phyloP scores from a whole-genome alignment of 2,329 filamentous ascomycete species.

The Colletotrichum abscissum region DNA sequence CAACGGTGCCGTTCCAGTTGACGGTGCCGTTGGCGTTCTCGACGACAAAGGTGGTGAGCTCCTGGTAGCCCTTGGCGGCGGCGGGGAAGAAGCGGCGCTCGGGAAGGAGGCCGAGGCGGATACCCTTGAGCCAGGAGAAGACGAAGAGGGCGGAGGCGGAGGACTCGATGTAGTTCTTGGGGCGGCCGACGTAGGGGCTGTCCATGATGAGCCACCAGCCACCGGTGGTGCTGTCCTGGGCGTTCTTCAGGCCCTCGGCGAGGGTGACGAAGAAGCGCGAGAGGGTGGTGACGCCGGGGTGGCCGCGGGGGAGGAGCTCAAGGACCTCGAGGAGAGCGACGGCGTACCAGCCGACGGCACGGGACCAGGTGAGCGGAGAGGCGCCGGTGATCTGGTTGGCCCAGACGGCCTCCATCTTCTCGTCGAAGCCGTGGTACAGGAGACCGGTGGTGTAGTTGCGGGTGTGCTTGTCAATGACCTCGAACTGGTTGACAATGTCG shows the following conservation, averaged over 20 bases:
- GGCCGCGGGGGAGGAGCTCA: slow-evolving; percentile 54
- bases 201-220: slow-evolving; percentile 71
- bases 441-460: slow-evolving; percentile 52
- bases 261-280: slow-evolving; percentile 53
- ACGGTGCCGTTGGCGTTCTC: slow-evolving; percentile 59
- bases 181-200: slow-evolving; percentile 54
- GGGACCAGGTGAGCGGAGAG: slow-evolving; percentile 63
- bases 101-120: slow-evolving; percentile 43
- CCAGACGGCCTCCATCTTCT: slow-evolving; percentile 60
- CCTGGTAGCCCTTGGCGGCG: slow-evolving; percentile 46
- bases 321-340: slow-evolving; percentile 63
- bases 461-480: slow-evolving; percentile 57
- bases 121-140: slow-evolving; percentile 56
- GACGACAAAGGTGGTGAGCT: slow-evolving; percentile 58
- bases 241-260: slow-evolving; percentile 52
- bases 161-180: slow-evolving; percentile 71
- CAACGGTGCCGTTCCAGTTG: slow-evolving; percentile 63
- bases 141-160: slow-evolving; percentile 69
- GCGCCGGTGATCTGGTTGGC: slow-evolving; percentile 61
- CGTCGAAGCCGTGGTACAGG: slow-evolving; percentile 67
- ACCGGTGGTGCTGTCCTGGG: slow-evolving; percentile 53
- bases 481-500: slow-evolving; percentile 58
- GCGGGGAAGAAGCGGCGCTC: slow-evolving; percentile 51
- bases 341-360: slow-evolving; percentile 65
- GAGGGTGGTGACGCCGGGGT: slow-evolving; percentile 50